phyloP scores from a whole-genome alignment of 495 filamentous ascomycete genomes.

The Penicillium pancosmium region DNA sequence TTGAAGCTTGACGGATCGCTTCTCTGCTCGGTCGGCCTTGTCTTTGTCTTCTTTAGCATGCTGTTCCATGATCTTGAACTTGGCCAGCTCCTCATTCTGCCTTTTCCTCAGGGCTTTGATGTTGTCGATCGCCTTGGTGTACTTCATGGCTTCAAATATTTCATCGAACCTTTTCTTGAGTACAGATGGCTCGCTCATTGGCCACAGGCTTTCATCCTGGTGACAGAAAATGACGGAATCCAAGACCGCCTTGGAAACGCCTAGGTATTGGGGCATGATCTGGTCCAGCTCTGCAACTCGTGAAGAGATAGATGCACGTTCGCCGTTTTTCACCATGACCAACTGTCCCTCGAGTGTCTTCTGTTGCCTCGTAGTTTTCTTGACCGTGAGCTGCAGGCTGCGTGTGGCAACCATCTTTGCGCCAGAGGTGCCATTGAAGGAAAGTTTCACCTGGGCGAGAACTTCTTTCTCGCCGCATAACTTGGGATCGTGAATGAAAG shows the following conservation, averaged over 20 bases:
- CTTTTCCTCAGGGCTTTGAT: constrained; percentile 84
- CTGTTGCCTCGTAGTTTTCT: constrained; percentile 69
- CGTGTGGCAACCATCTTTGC: constrained; percentile 79
- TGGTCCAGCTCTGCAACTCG: constrained; percentile 77
- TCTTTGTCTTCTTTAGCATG: constrained; percentile 85
- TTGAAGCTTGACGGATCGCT: constrained; percentile 62
- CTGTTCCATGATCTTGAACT: constrained; percentile 70
- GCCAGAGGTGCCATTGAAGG: constrained; percentile 75
- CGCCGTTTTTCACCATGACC: constrained; percentile 75
- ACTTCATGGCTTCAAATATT: constrained; percentile 95
- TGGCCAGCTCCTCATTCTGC: constrained; percentile 72
- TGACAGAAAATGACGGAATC: constrained; percentile 98
- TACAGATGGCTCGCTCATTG: constrained; percentile 83
- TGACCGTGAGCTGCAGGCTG: constrained; percentile 81
- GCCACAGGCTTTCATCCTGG: constrained; percentile 97
- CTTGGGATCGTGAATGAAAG: constrained; percentile 97
- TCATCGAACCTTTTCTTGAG: constrained; percentile 96
- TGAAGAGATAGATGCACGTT: constrained; percentile 74
- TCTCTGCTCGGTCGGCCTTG: constrained; percentile 72
- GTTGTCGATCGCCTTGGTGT: constrained; percentile 95
- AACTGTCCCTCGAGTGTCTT: constrained; percentile 84
- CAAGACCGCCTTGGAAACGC: constrained; percentile 86
- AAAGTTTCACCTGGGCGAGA: constrained; percentile 85
- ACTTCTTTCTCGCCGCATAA: constrained; percentile 90
- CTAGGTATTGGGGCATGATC: constrained; percentile 83